Conservation (phyloP, 2,329 filamentous ascomycete species). For the Paraphoma chrysanthemicola region DNA sequence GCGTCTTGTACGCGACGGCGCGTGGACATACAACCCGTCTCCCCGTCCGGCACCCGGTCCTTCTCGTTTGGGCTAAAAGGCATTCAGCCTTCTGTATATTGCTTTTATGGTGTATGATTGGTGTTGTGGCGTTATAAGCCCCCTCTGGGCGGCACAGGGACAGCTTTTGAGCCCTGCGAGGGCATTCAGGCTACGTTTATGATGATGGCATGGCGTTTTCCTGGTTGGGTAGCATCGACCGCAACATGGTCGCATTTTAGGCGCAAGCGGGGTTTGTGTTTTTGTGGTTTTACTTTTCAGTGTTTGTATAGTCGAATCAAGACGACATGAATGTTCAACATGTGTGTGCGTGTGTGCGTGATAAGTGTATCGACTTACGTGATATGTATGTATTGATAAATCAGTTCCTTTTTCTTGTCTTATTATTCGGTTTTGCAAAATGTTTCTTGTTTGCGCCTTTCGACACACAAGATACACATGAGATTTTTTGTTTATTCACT, state of each 20-base stretch:
- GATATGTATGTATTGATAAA: too few species aligned
- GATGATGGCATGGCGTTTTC: background rate
- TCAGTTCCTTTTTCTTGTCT: too few species aligned
- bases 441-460: too few species aligned
- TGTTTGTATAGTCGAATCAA: conserved; percentile 1
- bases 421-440: too few species aligned
- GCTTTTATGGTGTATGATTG: background rate
- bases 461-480: too few species aligned
- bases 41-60: conserved; percentile 33
- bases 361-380: too few species aligned
- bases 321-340: background rate
- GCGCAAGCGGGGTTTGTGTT: background rate
- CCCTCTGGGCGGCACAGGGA: background rate
- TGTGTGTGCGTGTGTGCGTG: background rate
- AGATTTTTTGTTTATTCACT: too few species aligned
- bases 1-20: conserved; percentile 79
- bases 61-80: conserved; percentile 7
- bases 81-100: background rate
- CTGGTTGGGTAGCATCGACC: background rate
- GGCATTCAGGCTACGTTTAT: background rate
- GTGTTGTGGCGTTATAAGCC: background rate
- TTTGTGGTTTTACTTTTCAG: background rate
- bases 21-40: conserved; percentile 65
- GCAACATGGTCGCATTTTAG: background rate
- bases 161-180: background rate